Conservation (phyloP, 2,329 filamentous ascomycete genomes). For the Colletotrichum sp. region DNA sequence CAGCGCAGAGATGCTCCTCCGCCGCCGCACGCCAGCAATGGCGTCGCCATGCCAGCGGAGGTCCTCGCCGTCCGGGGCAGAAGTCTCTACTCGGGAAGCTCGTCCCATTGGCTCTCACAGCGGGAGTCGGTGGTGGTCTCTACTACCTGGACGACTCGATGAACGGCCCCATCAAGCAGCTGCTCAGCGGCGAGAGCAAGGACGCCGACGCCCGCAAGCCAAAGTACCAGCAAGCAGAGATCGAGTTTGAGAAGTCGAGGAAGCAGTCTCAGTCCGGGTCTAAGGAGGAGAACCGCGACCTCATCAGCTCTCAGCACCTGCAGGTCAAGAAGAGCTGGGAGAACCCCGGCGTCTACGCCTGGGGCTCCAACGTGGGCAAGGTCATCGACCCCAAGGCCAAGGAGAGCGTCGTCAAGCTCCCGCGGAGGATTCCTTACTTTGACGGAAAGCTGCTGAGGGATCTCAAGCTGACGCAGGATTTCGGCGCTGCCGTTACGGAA, state of each 20-base stretch:
- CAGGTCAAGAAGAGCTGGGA: conserved; percentile 85
- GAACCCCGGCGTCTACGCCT: conserved; percentile 89
- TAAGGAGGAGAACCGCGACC: conserved; percentile 75
- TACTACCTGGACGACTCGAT: conserved; percentile 35
- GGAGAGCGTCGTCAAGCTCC: conserved; percentile 79
- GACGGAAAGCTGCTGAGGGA: conserved; percentile 85
- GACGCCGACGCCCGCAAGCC: conserved; percentile 2
- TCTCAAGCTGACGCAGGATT: conserved; percentile 80
- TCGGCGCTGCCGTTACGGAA: conserved; percentile 87
- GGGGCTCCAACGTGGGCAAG: conserved; percentile 85
- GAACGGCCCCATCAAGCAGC: conserved; percentile 15
- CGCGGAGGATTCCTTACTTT: conserved; percentile 80
- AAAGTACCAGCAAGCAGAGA: conserved; percentile 48
- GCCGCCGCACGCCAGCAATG: conserved; percentile 1
- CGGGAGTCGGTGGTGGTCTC: conserved; percentile 40
- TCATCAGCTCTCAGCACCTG: conserved; percentile 83
- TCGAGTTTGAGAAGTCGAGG: conserved; percentile 73
- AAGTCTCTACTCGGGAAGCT: background rate
- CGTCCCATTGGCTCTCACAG: background rate
- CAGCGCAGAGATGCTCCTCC: conserved; percentile 11
- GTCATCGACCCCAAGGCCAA: conserved; percentile 87
- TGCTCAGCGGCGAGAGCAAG: background rate
- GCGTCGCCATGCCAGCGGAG: conserved; percentile 8
- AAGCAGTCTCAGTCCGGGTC: conserved; percentile 59
- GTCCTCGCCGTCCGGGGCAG: background rate